Evolutionary conservation across 371 early-diverging fungal species (phyloP).

Genomic region (Funneliformis caledonium): DNA sequence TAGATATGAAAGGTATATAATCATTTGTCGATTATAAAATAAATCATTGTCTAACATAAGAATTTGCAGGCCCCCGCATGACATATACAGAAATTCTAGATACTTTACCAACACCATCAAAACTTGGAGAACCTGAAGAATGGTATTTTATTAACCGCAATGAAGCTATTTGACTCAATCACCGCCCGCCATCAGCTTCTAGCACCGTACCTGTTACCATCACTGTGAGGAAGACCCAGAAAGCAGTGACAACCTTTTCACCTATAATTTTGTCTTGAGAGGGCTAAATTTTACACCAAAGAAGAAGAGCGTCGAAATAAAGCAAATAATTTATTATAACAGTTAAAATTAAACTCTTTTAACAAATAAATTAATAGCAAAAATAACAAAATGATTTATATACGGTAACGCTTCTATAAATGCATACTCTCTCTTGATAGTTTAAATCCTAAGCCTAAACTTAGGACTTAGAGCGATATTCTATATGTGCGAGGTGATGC

Average conservation of each 20-base stretch:
- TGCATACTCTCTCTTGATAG: too few species aligned
- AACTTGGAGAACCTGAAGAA: not conserved
- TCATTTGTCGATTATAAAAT: too few species aligned
- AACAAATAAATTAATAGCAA: too few species aligned
- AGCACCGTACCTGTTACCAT: constrained; percentile 4
- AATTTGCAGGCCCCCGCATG: not conserved
- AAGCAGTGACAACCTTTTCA: not conserved
- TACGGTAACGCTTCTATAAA: too few species aligned
- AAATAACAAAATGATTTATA: too few species aligned
- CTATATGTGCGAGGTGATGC: too few species aligned
- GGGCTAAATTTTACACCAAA: not conserved
- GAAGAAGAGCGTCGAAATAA: not conserved
- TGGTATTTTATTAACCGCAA: not conserved
- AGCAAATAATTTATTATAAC: constrained; percentile 11
- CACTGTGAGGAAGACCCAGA: not conserved
- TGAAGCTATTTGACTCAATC: not conserved
- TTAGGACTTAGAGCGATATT: too few species aligned
- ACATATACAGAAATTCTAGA: not conserved
- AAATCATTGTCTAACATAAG: too few species aligned
- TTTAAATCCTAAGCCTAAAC: too few species aligned
- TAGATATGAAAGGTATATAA: too few species aligned
- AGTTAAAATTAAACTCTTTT: too few species aligned
- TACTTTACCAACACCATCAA: not conserved
- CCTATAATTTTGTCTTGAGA: constrained; percentile 1
- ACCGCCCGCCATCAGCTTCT: not conserved